phyloP scores from a whole-genome alignment of 352 stramenopile genomes.

The Elongisporangium undulatum region DNA sequence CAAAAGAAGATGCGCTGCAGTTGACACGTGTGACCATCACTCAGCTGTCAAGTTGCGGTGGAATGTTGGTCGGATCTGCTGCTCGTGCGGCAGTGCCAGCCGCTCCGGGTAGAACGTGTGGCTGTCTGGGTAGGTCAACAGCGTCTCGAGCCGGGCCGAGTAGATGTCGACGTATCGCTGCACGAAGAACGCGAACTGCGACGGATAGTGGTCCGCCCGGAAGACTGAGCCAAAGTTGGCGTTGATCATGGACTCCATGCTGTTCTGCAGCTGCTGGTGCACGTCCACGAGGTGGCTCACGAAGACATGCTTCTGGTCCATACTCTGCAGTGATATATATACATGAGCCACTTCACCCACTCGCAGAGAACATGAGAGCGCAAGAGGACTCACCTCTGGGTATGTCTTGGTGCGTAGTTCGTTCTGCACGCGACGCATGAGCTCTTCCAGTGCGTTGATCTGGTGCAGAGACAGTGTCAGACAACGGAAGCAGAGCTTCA shows the following conservation, averaged over 20 bases:
- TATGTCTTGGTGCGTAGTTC: constrained; percentile 34
- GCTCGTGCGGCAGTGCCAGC: constrained; percentile 54
- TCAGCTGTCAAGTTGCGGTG: not conserved
- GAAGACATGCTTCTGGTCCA: constrained; percentile 45
- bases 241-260: constrained; percentile 83
- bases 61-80: constrained; percentile 7
- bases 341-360: not conserved
- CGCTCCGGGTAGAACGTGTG: constrained; percentile 86
- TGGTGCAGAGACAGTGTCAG: constrained; percentile 7
- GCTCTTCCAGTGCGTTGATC: constrained; percentile 53
- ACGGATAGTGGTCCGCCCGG: constrained; percentile 74
- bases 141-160: constrained; percentile 77
- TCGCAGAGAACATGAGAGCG: too few relatives aligned
- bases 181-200: constrained; percentile 84
- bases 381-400: constrained; percentile 16
- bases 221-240: constrained; percentile 88
- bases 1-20: not conserved
- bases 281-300: constrained; percentile 58
- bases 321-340: not conserved
- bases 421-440: constrained; percentile 67
- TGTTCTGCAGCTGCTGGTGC: constrained; percentile 52
- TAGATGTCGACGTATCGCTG: constrained; percentile 89
- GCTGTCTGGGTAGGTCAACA: constrained; percentile 75
- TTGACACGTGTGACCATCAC: not conserved
- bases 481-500: not conserved